Conservation (phyloP, 2,329 filamentous ascomycete species). For the Pestalotiopsis sp. region DNA sequence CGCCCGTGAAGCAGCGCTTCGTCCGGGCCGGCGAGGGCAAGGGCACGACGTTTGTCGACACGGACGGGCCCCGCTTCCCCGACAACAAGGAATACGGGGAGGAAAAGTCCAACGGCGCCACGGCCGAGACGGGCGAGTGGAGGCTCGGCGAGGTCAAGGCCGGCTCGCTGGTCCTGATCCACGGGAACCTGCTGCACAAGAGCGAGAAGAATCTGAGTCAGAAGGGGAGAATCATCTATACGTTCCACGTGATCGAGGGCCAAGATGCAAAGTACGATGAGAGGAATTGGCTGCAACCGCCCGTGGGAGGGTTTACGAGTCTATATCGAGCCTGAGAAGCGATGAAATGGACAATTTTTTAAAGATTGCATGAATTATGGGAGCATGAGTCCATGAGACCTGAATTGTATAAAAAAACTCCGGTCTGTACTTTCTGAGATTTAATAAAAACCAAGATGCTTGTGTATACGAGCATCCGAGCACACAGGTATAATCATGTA, state of each 20-base stretch:
- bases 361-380: not conserved
- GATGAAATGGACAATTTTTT: not conserved
- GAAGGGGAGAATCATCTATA: conserved; percentile 93
- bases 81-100: conserved; percentile 49
- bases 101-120: conserved; percentile 32
- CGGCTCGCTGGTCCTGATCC: conserved; percentile 87
- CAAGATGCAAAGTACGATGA: conserved; percentile 74
- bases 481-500: not conserved
- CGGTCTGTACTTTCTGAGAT: not conserved
- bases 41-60: conserved; percentile 73
- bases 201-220: conserved; percentile 88
- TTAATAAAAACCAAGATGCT: no score
- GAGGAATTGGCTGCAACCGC: conserved; percentile 92
- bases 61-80: conserved; percentile 67
- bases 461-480: no score
- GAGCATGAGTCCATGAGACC: not conserved
- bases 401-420: not conserved
- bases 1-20: conserved; percentile 72
- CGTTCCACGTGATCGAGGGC: conserved; percentile 94
- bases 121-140: conserved; percentile 59
- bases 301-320: conserved; percentile 75
- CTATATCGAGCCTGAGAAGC: conserved; percentile 42
- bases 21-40: conserved; percentile 57
- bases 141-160: conserved; percentile 86
- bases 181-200: conserved; percentile 94